Evolutionary conservation across 257 asterid genomes (phyloP), one percentile per base, ranked within the genome.

Genomic region (Eucommia ulmoides): DNA sequence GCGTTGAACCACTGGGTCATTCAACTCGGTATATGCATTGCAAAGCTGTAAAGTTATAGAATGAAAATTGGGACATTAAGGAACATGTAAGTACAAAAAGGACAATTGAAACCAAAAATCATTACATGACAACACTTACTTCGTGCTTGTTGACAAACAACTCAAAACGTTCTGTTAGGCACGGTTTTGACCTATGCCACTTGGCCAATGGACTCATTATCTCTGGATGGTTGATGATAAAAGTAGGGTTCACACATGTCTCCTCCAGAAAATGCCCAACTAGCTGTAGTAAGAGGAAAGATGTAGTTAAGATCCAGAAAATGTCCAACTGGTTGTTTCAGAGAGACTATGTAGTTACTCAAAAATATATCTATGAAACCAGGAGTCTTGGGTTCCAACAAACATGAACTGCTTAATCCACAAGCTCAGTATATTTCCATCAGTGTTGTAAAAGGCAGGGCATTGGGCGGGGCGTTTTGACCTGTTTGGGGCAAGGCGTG

Each of bases 21-120:
- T 89, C 77, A 85, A 70, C 67, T 89, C 98, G 5, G 98, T 89
- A 73, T 85, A 89, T 11, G 96, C 98, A 70, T 89, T 89, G 71
- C 93, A 80, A 24, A 85, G 60, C 98, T 84, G 81, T 53, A 51
- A 51, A 56, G 24, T 35, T 29, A 29, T 5, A 2, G 52, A 20
- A 7, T 50, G 45, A 55, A 46, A 15, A 22, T 12, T 23, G 17
- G 20, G 22, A 22, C 14, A 16, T 14, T 2, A 22, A 41, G 52
- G 45, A 50, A 16, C n/a, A 23, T 23, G 5, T 18, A 45, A 0
- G n/a, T n/a, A 11, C 3, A 9, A 35, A 35, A 35, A 10, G 11
- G 16, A 35, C n/a, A 35, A 10, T 35, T 4, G 16, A 18, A 35
- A 35, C 44, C n/a, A 6, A 18, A 35, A 35, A 35, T 6, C 14